These are phyloP conservation scores for Heliocybe sulcata DNA, from an alignment of 1,284 basidiomycete species.

Conservation along the genomic window DNA sequence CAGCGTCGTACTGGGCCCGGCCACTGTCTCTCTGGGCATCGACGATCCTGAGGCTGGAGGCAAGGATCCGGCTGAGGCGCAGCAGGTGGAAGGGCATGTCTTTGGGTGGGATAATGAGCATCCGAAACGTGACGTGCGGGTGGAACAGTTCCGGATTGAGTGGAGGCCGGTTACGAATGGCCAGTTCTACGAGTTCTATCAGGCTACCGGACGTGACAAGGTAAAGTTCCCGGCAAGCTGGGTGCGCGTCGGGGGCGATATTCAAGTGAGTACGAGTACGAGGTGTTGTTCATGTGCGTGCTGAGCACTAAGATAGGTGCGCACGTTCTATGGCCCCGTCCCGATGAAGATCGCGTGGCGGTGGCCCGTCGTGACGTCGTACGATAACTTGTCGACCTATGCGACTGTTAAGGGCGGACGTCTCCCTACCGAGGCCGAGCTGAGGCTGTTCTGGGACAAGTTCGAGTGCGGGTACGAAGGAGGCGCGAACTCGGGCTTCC, in stretches of 20 bases:
- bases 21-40: conserved; percentile 68
- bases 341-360: conserved; percentile 66
- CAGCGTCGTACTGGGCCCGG: conserved; percentile 54
- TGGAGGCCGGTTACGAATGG: conserved; percentile 86
- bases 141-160: conserved; percentile 66
- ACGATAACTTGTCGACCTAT: conserved; percentile 73
- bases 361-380: conserved; percentile 87
- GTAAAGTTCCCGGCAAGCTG: conserved; percentile 62
- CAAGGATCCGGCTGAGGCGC: conserved; percentile 20
- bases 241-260: conserved; percentile 44
- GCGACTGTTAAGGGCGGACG: conserved; percentile 84
- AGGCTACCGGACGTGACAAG: conserved; percentile 25
- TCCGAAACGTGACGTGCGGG: conserved; percentile 52
- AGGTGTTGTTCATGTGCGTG: not conserved
- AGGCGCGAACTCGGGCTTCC: conserved; percentile 79
- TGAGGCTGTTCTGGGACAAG: conserved; percentile 72
- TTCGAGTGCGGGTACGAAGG: conserved; percentile 65
- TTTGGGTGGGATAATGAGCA: conserved; percentile 98
- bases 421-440: conserved; percentile 86
- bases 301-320: conserved; percentile 40
- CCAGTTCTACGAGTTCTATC: conserved; percentile 61
- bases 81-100: conserved; percentile 49
- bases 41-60: conserved; percentile 81
- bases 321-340: conserved; percentile 85
- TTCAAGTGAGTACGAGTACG: conserved; percentile 30